phyloP scores from a whole-genome alignment of 257 asterid genomes.

The Galeopsis tetrahit region DNA sequence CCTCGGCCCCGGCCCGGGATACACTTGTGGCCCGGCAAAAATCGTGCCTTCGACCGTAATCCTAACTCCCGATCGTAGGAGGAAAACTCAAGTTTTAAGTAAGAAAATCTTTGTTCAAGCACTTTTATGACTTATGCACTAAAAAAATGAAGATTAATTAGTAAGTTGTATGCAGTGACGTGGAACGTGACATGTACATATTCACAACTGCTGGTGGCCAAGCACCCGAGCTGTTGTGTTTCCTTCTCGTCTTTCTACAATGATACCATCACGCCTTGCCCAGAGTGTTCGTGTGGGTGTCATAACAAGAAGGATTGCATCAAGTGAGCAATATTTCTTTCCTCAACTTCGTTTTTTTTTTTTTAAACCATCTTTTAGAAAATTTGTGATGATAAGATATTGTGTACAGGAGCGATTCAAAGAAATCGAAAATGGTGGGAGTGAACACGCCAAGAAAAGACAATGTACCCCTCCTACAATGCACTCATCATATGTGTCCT shows the following conservation, averaged over 20 bases:
- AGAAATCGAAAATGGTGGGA: slow-evolving; percentile 49
- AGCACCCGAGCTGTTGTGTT: slow-evolving; percentile 71
- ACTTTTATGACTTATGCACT: neutral
- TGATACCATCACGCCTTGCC: slow-evolving; percentile 69
- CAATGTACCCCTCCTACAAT: slow-evolving; percentile 61
- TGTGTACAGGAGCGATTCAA: slow-evolving; percentile 51
- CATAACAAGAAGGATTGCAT: slow-evolving; percentile 62
- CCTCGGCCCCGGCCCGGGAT: slow-evolving; percentile 76
- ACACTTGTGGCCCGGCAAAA: slow-evolving; percentile 81
- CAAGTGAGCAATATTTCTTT: slow-evolving; percentile 43
- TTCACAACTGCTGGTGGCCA: slow-evolving; percentile 62
- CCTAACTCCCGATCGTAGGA: slow-evolving; percentile 59
- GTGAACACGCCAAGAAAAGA: slow-evolving; percentile 74
- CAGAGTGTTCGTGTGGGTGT: slow-evolving; percentile 79
- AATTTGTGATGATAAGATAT: neutral
- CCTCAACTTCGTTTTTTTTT: neutral
- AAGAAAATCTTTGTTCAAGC: neutral
- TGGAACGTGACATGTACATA: slow-evolving; percentile 88
- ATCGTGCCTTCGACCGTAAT: slow-evolving; percentile 69
- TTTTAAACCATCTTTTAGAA: neutral
- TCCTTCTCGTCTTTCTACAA: slow-evolving; percentile 82
- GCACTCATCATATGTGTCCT: slow-evolving; percentile 83
- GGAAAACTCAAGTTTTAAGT: slow-evolving; percentile 80
- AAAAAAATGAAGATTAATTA: too few species aligned
- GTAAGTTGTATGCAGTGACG: slow-evolving; percentile 61